phyloP scores from a whole-genome alignment of 192 early-diverging fungal species.

The Pilobolus umbonatus region DNA sequence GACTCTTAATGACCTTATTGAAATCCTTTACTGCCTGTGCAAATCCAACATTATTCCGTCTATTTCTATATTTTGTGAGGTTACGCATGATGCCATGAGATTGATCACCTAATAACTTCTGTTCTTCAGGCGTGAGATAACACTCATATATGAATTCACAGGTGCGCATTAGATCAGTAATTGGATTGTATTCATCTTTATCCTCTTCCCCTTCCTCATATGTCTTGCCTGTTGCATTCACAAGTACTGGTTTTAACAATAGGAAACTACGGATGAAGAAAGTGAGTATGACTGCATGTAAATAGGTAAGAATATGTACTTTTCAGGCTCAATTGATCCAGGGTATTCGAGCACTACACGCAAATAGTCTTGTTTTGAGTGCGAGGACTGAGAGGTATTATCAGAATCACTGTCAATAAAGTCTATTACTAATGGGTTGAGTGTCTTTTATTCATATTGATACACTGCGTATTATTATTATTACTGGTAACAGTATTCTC shows the following conservation, averaged over 20 bases:
- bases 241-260: slow-evolving; percentile 42
- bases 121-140: slow-evolving; percentile 46
- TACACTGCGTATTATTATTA: neutral
- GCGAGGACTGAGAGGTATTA: neutral
- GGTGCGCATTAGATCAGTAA: slow-evolving; percentile 74
- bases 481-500: neutral
- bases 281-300: neutral
- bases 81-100: slow-evolving; percentile 63
- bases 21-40: slow-evolving; percentile 64
- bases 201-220: slow-evolving; percentile 43
- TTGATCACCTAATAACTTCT: slow-evolving; percentile 58
- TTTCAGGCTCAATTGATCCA: slow-evolving; percentile 6
- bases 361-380: neutral
- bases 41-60: slow-evolving; percentile 61
- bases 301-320: neutral
- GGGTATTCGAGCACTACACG: slow-evolving; percentile 7
- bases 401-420: neutral
- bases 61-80: slow-evolving; percentile 73
- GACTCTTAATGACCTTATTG: slow-evolving; percentile 54
- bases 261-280: slow-evolving; percentile 29
- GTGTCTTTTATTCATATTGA: neutral
- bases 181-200: slow-evolving; percentile 77
- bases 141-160: slow-evolving; percentile 61
- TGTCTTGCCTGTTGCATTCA: slow-evolving; percentile 18
- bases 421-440: neutral